Evolutionary conservation across 1,284 basidiomycete genomes (phyloP).

Genomic region (Ceratobasidium sp.): DNA sequence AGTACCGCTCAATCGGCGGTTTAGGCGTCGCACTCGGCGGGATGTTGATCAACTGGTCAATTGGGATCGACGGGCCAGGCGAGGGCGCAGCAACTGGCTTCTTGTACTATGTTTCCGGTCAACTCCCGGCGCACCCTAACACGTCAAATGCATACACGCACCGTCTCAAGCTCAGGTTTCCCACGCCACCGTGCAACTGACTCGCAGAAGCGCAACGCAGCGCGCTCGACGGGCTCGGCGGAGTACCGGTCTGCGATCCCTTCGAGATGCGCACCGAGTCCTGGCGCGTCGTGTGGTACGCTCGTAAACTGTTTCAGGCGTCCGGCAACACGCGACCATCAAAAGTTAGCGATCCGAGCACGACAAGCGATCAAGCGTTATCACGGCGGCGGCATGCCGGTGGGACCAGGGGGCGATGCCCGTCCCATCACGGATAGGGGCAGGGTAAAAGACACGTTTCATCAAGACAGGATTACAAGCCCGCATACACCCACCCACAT

Average conservation of each 20-base stretch:
- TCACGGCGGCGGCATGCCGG: slow-evolving; percentile 9
- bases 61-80: slow-evolving; percentile 40
- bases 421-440: slow-evolving; percentile 19
- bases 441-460: background rate
- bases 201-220: slow-evolving; percentile 79
- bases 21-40: slow-evolving; percentile 38
- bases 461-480: background rate
- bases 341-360: background rate
- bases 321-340: background rate
- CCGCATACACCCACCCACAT: slow-evolving; percentile 2
- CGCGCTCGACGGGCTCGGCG: slow-evolving; percentile 80
- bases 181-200: slow-evolving; percentile 81
- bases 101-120: slow-evolving; percentile 40
- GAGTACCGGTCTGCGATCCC: slow-evolving; percentile 81
- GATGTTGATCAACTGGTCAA: slow-evolving; percentile 45
- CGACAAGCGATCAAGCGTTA: slow-evolving; percentile 23
- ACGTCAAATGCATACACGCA: slow-evolving; percentile 54
- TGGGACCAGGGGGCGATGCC: background rate
- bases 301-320: slow-evolving; percentile 69
- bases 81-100: slow-evolving; percentile 20
- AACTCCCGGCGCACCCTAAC: background rate
- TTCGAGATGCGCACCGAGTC: slow-evolving; percentile 81
- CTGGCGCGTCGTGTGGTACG: slow-evolving; percentile 72
- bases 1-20: slow-evolving; percentile 47
- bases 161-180: slow-evolving; percentile 81